Evolutionary conservation across 768 basidiomycete species (phyloP), one percentile per base, ranked within the genome.

Genomic region (Panellus pusillus): DNA sequence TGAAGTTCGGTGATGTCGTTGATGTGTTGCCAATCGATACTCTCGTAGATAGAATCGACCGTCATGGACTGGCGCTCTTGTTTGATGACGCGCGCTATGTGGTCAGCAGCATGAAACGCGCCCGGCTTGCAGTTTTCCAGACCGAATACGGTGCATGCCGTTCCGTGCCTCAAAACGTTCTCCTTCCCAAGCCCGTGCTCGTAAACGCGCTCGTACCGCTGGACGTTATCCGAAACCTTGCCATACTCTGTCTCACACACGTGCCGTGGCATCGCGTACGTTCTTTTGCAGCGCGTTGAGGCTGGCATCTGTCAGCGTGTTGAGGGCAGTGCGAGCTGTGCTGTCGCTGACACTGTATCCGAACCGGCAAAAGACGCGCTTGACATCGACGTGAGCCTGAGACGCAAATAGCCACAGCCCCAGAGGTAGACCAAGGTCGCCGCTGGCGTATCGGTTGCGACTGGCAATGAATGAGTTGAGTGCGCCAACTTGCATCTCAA

Each of bases 341-440:
- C 36, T 47, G 1, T 47, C 44, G 44, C 44, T 46, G 11, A 46
- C 44, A 15, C n/a, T n/a, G n/a, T n/a, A n/a, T n/a, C n/a, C n/a
- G n/a, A n/a, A n/a, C n/a, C n/a, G n/a, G n/a, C n/a, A n/a, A n/a
- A n/a, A n/a, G n/a, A n/a, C n/a, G n/a, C n/a, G n/a, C n/a, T n/a
- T n/a, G n/a, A n/a, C n/a, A n/a, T n/a, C n/a, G n/a, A n/a, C n/a
- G n/a, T n/a, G n/a, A n/a, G n/a, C n/a, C n/a, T n/a, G n/a, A n/a
- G 28, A 48, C 2, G 60, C 60, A 49, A 63, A 63, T 6, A 54
- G 62, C 62, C 60, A 63, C 9, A 63, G 36, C 5, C 62, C 64
- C 1, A 65, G 47, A 1, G 42, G 57, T 29, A 66, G 29, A 11
- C 58, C 57, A 0, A 66, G 54, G 40, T 65, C 40, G 1, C 49